These are phyloP conservation scores for Tetraselmis striata DNA, from an alignment of 139 green algal genomes.

Conservation along the genomic window DNA sequence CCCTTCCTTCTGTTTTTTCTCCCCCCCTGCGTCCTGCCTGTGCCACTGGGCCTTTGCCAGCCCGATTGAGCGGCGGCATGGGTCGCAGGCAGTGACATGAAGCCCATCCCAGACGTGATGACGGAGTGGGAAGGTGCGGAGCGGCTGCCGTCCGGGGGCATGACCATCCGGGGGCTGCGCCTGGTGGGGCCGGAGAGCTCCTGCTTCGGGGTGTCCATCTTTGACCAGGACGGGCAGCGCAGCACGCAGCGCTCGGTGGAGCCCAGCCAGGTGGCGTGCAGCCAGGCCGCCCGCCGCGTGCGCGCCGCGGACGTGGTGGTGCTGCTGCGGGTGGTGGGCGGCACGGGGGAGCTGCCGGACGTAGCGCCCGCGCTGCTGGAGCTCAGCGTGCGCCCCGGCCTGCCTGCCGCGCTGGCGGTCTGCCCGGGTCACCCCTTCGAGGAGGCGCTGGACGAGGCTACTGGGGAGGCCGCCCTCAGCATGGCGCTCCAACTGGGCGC, in stretches of 20 bases:
- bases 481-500: not conserved
- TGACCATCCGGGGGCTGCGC: not conserved
- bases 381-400: not conserved
- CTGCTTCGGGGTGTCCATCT: not conserved
- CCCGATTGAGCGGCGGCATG: not conserved
- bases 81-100: too few relatives aligned
- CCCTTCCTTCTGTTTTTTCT: too few relatives aligned
- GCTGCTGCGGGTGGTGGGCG: not conserved
- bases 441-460: not conserved
- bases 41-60: not conserved
- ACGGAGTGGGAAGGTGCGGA: not conserved
- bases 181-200: not conserved
- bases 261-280: not conserved
- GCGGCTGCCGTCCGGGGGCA: not conserved
- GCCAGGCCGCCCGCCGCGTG: not conserved
- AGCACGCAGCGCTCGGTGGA: not conserved
- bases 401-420: not conserved
- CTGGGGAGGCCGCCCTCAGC: not conserved
- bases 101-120: not conserved
- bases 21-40: not conserved
- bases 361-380: not conserved
- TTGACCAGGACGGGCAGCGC: not conserved
- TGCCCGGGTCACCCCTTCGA: not conserved
- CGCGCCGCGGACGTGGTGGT: not conserved
- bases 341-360: not conserved